Evolutionary conservation across 805 yeast species (phyloP).

Genomic region (Starmerella powellii): DNA sequence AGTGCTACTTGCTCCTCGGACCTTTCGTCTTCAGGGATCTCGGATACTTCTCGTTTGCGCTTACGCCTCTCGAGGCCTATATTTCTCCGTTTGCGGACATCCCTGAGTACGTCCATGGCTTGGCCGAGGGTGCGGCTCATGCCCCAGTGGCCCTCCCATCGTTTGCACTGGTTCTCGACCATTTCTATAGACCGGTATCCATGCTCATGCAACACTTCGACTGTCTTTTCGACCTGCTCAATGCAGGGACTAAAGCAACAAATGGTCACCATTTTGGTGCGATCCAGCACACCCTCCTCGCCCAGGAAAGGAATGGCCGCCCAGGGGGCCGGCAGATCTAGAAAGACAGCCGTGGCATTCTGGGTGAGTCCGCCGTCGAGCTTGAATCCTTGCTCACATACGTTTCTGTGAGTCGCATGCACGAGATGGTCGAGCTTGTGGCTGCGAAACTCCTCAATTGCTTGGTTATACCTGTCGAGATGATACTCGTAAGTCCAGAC

Average conservation of each 20-base stretch:
- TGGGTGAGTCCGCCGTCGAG: constrained; percentile 21
- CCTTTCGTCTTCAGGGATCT: constrained; percentile 17
- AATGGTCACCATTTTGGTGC: constrained; percentile 39
- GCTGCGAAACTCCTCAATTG: constrained; percentile 56
- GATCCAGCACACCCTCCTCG: constrained; percentile 30
- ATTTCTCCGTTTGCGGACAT: constrained; percentile 64
- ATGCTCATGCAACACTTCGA: constrained; percentile 53
- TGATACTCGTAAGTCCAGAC: constrained; percentile 87
- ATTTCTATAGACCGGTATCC: constrained; percentile 85
- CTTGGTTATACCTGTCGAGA: constrained; percentile 68
- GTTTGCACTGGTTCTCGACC: constrained; percentile 76
- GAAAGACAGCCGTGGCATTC: constrained; percentile 59
- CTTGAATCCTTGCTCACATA: constrained; percentile 74
- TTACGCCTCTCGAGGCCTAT: constrained; percentile 30
- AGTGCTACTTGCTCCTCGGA: constrained; percentile 22
- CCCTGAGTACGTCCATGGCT: constrained; percentile 65
- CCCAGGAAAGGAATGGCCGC: constrained; percentile 68
- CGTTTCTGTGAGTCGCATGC: constrained; percentile 79
- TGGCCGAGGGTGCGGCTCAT: constrained; percentile 76
- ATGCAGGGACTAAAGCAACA: constrained; percentile 98
- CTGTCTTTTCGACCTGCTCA: constrained; percentile 86
- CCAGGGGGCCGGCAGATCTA: constrained; percentile 97
- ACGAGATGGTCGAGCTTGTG: constrained; percentile 55
- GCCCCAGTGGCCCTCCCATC: constrained; percentile 81
- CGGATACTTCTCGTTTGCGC: constrained; percentile 15